A percentile compares a stretch with the other conserved stretches of the same genome.
phyloP scores from a whole-genome alignment of 805 yeast species.

The Teunomyces cretensis region DNA sequence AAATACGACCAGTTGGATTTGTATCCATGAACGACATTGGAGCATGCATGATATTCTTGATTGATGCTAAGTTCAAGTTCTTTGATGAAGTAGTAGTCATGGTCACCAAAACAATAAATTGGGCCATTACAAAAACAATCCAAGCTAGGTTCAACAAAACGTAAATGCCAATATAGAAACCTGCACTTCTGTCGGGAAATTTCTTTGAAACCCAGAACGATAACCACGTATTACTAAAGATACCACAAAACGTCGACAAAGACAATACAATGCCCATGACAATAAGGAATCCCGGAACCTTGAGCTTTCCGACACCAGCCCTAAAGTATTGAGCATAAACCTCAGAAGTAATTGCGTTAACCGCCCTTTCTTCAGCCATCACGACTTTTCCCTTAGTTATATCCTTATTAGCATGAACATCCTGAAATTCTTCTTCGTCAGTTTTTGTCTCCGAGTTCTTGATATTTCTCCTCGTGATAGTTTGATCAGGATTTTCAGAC shows the following conservation, averaged over 20 bases:
- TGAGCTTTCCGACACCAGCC: slow-evolving; percentile 14
- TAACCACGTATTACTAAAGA: slow-evolving; percentile 24
- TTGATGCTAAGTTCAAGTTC: slow-evolving; percentile 58
- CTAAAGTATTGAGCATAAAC: slow-evolving; percentile 14
- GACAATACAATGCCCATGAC: slow-evolving; percentile 3
- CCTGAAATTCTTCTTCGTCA: neutral
- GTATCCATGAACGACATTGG: slow-evolving; percentile 84
- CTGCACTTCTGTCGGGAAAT: slow-evolving; percentile 44
- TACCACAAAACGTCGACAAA: slow-evolving; percentile 14
- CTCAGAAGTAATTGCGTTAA: slow-evolving; percentile 10
- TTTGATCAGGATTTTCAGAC: neutral
- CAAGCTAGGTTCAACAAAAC: slow-evolving; percentile 57
- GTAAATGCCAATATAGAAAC: slow-evolving; percentile 72
- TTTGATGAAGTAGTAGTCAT: slow-evolving; percentile 54
- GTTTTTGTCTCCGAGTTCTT: neutral
- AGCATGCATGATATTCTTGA: slow-evolving; percentile 60
- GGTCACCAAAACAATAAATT: slow-evolving; percentile 48
- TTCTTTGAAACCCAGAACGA: slow-evolving; percentile 21
- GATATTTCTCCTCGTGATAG: neutral
- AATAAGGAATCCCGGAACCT: slow-evolving; percentile 5
- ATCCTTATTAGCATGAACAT: neutral
- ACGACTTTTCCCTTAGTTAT: slow-evolving; percentile 14
- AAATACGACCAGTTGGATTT: slow-evolving; percentile 82
- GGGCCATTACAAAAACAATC: slow-evolving; percentile 40
- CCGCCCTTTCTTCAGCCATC: slow-evolving; percentile 17